Base-by-base conservation (phyloP, 768 basidiomycete species). In the Lepiota brunneoincarnata region DNA sequence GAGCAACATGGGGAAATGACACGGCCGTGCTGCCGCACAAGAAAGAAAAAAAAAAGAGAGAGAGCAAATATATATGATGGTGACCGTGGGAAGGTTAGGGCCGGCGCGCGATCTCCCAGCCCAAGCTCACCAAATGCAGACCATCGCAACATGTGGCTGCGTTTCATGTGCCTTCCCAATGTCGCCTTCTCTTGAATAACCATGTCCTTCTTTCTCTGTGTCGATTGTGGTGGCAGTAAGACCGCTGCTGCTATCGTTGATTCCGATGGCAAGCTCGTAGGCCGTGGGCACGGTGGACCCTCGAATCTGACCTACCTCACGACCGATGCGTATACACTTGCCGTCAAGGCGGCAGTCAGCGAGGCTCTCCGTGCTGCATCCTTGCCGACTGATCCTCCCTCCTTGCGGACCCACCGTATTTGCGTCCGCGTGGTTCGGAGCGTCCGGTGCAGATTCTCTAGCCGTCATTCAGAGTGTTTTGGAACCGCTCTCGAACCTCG, bases 201-300 rank as follows among this genome's bases (percentile, higher is more conserved):
- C 24, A 83, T 83, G 81, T 71, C 84, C 10, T 70, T 89, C 61
- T 89, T 81, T 64, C 84, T 93, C 59, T 92, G 87, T 63, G 86
- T 89, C 58, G 91, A 93, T 69, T 93, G 91, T 57, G 93, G 93
- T 26, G 93, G 91, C 18, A 90, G 90, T 40, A 96, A 95, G 73
- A 93, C 93, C 9, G 80, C 87, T 23, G 89, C 80, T 5, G 89
- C 81, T 55, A 81, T 95, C 66, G 76, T 76, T 56, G 75, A 85
- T 64, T 59, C 64, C 17, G 58, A 74, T 2, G 88, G 91, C 58
- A 68, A 71, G 4, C 78, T 91, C 60, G 54, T 91, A 40, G 86
- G 84, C 1, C 84, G 87, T 40, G 89, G 83, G 1, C 67, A 74
- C 15, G 84, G 83, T 6, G 91, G 91, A 2, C 88, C 90, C 1